Evolutionary conservation across 371 early-diverging fungal species (phyloP).

Genomic region (Caulochytrium protostelioides): DNA sequence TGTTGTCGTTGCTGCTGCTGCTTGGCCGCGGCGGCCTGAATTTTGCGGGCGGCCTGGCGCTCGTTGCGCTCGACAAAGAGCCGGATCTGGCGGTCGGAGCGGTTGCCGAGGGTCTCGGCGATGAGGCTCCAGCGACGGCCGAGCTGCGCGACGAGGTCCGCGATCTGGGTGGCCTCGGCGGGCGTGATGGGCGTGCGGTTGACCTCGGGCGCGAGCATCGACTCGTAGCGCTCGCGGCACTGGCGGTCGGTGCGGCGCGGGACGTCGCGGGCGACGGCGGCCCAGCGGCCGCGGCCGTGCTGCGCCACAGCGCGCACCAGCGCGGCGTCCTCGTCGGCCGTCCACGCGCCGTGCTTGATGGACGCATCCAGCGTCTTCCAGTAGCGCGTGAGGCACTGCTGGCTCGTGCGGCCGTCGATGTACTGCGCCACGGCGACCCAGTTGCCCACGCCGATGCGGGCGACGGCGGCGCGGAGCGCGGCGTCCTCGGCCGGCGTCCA

Average conservation of each 20-base stretch:
- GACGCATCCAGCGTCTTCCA: conserved; percentile 52
- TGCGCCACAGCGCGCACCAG: conserved; percentile 36
- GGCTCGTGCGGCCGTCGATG: conserved; percentile 57
- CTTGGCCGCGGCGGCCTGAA: no score
- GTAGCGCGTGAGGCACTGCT: conserved; percentile 65
- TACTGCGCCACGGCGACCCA: no score
- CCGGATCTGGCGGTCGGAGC: no score
- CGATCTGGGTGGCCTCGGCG: no score
- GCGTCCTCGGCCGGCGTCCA: conserved; percentile 46
- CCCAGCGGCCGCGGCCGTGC: conserved; percentile 56
- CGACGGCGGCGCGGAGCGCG: conserved; percentile 30
- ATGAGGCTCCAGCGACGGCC: no score
- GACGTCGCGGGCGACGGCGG: conserved; percentile 40
- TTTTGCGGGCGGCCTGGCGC: no score
- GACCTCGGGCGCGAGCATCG: conserved; percentile 41
- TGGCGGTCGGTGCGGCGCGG: conserved; percentile 64
- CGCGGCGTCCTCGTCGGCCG: conserved; percentile 41
- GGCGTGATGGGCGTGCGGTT: no score
- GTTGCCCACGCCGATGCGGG: conserved; percentile 34
- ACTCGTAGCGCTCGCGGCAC: conserved; percentile 64
- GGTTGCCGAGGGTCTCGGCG: no score
- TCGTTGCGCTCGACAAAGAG: no score
- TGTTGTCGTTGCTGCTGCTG: no score
- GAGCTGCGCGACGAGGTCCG: no score
- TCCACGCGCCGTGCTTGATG: conserved; percentile 56